Evolutionary conservation across 352 stramenopile species (phyloP).

Genomic region (Nothophytophthora sp.): DNA sequence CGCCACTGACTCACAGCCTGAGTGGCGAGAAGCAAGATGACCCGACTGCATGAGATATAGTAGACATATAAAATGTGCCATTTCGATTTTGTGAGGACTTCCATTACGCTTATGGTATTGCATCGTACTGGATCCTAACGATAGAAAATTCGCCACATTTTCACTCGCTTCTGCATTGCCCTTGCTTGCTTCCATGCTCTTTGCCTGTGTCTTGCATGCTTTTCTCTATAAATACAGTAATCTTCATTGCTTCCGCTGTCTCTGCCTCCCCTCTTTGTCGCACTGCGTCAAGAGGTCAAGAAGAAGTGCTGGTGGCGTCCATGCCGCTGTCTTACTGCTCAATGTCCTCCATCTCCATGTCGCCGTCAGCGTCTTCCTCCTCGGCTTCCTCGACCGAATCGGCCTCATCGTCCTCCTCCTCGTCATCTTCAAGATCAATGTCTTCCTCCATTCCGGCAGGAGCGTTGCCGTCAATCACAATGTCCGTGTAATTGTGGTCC

Average conservation of each 20-base stretch:
- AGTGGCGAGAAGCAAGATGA: constrained; percentile 14
- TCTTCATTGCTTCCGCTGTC: constrained; percentile 17
- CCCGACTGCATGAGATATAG: constrained; percentile 16
- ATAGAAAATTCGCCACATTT: constrained; percentile 37
- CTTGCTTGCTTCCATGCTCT: constrained; percentile 7
- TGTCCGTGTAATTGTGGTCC: constrained; percentile 89
- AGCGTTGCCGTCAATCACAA: constrained; percentile 75
- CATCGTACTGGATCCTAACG: no score
- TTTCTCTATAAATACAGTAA: constrained; percentile 80
- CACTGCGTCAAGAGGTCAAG: not conserved
- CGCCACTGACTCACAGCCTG: not conserved
- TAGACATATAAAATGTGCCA: constrained; percentile 35
- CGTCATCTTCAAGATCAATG: constrained; percentile 70
- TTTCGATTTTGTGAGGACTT: no score
- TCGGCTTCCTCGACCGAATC: constrained; percentile 71
- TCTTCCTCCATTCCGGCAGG: constrained; percentile 64
- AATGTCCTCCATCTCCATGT: constrained; percentile 70
- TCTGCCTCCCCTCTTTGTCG: not conserved
- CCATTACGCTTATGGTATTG: no score
- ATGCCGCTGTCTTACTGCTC: constrained; percentile 27
- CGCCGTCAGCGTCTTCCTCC: constrained; percentile 73
- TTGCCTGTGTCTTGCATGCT: constrained; percentile 10
- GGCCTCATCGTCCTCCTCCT: constrained; percentile 63
- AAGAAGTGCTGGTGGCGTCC: not conserved
- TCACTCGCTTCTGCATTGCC: constrained; percentile 8